Conservation (phyloP, 2,329 filamentous ascomycete species). For the Phoma sp. region DNA sequence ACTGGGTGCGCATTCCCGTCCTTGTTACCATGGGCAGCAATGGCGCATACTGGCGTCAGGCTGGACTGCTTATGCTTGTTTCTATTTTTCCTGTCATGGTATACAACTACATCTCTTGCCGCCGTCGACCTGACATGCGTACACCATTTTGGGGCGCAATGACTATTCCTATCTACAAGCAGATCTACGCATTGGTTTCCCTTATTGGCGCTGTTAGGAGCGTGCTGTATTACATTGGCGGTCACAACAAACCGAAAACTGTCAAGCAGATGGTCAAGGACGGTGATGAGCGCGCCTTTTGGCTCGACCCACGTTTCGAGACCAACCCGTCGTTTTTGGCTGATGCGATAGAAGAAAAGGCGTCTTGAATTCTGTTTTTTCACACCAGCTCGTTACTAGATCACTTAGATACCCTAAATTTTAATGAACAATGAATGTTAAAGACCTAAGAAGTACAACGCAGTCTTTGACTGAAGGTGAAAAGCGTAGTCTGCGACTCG, state of each 20-base stretch:
- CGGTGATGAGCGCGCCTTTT: constrained; percentile 20
- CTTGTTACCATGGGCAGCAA: constrained; percentile 23
- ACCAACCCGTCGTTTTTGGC: constrained; percentile 22
- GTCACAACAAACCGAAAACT: constrained; percentile 20
- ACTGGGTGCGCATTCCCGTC: constrained; percentile 24
- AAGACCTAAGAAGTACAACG: too few relatives aligned
- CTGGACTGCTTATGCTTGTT: constrained; percentile 18
- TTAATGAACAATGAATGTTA: too few relatives aligned
- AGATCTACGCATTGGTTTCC: constrained; percentile 22
- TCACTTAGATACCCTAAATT: too few relatives aligned
- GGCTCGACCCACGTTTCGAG: constrained; percentile 24
- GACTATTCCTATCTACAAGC: constrained; percentile 24
- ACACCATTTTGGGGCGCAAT: constrained; percentile 21
- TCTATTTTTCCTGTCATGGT: constrained; percentile 19
- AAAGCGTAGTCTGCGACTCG: too few relatives aligned
- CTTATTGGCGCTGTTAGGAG: constrained; percentile 22
- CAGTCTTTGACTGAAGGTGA: too few relatives aligned
- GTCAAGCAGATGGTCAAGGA: constrained; percentile 24
- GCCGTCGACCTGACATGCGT: constrained; percentile 21
- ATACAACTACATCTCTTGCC: constrained; percentile 22
- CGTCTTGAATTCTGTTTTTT: too few relatives aligned
- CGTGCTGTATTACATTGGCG: constrained; percentile 20
- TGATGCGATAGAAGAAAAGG: constrained; percentile 2
- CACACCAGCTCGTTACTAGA: too few relatives aligned
- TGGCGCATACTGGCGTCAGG: constrained; percentile 19